A percentile compares a stretch with the other conserved stretches of the same genome.
phyloP scores from a whole-genome alignment of 805 yeast genomes.

The Hanseniaspora lachancei region DNA sequence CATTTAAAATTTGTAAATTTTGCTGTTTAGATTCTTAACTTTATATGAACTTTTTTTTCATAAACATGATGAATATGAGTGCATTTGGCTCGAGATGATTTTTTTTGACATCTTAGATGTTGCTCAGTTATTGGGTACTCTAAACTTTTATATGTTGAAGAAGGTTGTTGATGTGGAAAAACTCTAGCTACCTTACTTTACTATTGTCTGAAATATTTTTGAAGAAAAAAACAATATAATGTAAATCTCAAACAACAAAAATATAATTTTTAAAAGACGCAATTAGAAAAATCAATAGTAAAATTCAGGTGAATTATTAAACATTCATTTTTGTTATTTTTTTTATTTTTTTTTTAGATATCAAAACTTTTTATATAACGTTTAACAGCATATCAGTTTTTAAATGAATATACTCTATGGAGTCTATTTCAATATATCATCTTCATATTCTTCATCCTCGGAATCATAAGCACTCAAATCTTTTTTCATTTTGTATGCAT shows the following conservation, averaged over 20 bases:
- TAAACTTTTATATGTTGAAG: conserved; percentile 15
- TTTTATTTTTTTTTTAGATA: not conserved
- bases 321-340: conserved; percentile 12
- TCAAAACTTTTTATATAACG: not conserved
- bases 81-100: conserved; percentile 96
- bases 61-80: conserved; percentile 78
- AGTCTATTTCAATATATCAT: conserved; percentile 26
- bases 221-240: not conserved
- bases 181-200: conserved; percentile 86
- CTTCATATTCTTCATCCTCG: conserved; percentile 35
- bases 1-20: not conserved
- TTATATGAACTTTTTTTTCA: not conserved
- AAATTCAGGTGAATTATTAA: not conserved
- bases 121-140: conserved; percentile 21
- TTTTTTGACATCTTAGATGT: conserved; percentile 10
- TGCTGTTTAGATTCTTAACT: not conserved
- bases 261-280: too few relatives aligned
- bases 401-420: not conserved
- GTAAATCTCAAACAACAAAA: too few relatives aligned
- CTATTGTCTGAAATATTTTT: conserved; percentile 40
- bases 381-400: not conserved
- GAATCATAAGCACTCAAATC: conserved; percentile 47
- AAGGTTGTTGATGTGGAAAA: conserved; percentile 85
- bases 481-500: conserved; percentile 90
- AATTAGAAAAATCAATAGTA: too few relatives aligned